Evolutionary conservation across 371 early-diverging fungal genomes (phyloP), one percentile per base, ranked within the genome.

Genomic region (Nematocida sp.): DNA sequence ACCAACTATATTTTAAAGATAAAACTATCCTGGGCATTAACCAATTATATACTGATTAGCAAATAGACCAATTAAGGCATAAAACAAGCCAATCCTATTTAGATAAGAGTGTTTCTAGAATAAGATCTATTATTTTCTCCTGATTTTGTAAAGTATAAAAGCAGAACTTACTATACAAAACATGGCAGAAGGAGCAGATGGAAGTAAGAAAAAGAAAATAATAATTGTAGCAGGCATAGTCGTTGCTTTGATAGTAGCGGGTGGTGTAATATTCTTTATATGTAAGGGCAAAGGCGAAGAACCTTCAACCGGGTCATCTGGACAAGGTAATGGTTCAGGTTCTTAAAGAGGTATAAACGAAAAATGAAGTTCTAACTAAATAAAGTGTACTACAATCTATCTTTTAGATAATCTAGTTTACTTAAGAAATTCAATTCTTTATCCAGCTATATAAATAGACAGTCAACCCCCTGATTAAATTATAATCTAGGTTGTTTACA

Each of bases 61-160:
- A 50, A 50, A 50, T 50, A 50, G 18, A 50, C 52, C 52, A 50
- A 18, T 50, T 13, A 50, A 18, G 18, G 3, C 18, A 50, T 50
- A 13, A 50, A 50, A 50, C 18, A 18, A 50, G 3, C 52, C 52
- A 50, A 50, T 50, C 18, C 1, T 13, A 50, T 50, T 18, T 9
- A 18, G 18, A 50, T 50, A 50, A 50, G 9, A 3, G 13, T 50
- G 52, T 18, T 13, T 9, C 9, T 50, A 3, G 52, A 50, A 50
- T 9, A 18, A 9, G 18, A 9, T 50, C 18, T 9, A 50, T 50
- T 50, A 50, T 46, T 18, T 50, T 3, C 18, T 50, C 18, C 56
- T 72, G 72, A 72, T 72, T 40, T 13, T 23, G 45, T 62, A 15
- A 20, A 62, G 11, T 73, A 73, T 73, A 73, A 25, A 56, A 55